Evolutionary conservation across 2,329 filamentous ascomycete genomes (phyloP).

Genomic region (Tolypocladium nubicola): DNA sequence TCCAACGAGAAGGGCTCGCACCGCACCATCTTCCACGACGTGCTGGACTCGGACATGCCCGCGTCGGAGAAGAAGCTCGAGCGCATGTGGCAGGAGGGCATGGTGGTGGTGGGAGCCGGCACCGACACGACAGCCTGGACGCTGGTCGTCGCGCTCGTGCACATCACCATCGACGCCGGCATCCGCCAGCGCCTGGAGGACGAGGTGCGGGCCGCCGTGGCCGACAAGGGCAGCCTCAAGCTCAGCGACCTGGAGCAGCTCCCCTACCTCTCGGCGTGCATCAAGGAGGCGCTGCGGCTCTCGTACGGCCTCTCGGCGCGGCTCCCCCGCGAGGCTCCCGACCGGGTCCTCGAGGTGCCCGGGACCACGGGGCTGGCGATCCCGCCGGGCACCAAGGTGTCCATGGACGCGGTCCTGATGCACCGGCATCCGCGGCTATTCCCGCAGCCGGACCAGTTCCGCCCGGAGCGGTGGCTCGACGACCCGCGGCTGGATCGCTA

Average conservation of each 20-base stretch:
- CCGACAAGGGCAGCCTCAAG: neutral
- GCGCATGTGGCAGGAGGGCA: neutral
- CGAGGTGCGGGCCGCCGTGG: neutral
- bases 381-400: neutral
- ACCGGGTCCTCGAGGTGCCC: neutral
- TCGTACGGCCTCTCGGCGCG: neutral
- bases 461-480: neutral
- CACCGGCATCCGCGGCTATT: neutral
- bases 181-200: neutral
- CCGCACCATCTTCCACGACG: neutral
- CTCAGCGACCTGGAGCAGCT: neutral
- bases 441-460: neutral
- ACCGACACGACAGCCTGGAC: neutral
- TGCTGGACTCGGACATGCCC: neutral
- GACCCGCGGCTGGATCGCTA: neutral
- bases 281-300: neutral
- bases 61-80: neutral
- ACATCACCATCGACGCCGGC: neutral
- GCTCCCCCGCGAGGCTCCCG: neutral
- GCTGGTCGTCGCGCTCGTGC: neutral
- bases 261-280: neutral
- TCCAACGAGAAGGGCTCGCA: neutral
- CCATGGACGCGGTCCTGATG: neutral
- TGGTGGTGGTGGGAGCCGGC: neutral
- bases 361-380: neutral